These are phyloP conservation scores for Peronosclerospora sorghi DNA, from an alignment of 352 stramenopile species.

Conservation along the genomic window DNA sequence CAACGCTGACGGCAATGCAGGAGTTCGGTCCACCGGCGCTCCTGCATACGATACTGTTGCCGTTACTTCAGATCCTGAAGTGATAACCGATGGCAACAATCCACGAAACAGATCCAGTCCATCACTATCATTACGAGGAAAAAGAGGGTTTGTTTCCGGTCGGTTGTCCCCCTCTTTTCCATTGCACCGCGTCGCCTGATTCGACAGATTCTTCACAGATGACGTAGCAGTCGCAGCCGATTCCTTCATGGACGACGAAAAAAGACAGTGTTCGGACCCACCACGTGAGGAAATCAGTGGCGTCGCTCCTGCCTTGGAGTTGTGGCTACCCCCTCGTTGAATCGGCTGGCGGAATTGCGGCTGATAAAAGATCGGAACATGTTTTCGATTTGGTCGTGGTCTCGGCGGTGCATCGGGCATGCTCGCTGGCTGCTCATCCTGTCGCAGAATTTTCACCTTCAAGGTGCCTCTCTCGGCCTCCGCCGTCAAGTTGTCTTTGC, in stretches of 20 bases:
- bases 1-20: constrained; percentile 19
- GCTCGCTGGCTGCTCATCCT: constrained; percentile 1
- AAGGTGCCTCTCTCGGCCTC: no score
- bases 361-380: constrained; percentile 78
- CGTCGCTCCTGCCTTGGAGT: constrained; percentile 16
- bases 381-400: constrained; percentile 68
- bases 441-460: no score
- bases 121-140: constrained; percentile 47
- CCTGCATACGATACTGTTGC: constrained; percentile 9
- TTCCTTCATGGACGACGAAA: constrained; percentile 12
- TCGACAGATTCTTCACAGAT: constrained; percentile 24
- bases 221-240: constrained; percentile 17
- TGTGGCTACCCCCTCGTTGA: constrained; percentile 6
- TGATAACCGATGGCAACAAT: constrained; percentile 33
- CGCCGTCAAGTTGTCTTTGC: constrained; percentile 34
- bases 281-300: constrained; percentile 31
- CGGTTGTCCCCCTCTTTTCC: constrained; percentile 12
- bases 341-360: constrained; percentile 24
- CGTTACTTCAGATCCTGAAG: constrained; percentile 11
- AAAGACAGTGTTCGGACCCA: constrained; percentile 4
- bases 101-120: constrained; percentile 32
- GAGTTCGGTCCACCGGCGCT: constrained; percentile 6
- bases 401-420: constrained; percentile 43
- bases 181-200: constrained; percentile 12
- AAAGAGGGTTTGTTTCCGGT: constrained; percentile 38